Evolutionary conservation across 2,329 filamentous ascomycete genomes (phyloP), one percentile per base, ranked within the genome.

Genomic region (Xylariaceae sp.): DNA sequence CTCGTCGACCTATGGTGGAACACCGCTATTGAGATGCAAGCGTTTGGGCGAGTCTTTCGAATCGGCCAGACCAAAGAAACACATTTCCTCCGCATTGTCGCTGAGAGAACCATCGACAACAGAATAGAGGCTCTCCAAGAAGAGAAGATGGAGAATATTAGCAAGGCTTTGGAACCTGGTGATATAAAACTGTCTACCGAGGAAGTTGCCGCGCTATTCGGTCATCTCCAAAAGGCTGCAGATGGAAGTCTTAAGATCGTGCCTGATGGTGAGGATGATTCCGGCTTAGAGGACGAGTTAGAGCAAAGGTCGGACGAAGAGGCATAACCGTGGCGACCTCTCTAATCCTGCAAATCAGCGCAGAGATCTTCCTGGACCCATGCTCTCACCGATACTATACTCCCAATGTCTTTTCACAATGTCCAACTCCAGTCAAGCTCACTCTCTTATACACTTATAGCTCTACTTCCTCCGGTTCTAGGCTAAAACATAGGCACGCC

Each of bases 1-100:
- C 72, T 82, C 0, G 48, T 83, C 0, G 83, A 87, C 28, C 72
- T 76, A 0, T 87, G 83, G 82, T 91, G 85, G 84, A 90, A 91
- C 54, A 71, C 71, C 1, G 76, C 79, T 0, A 70, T 78, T 0
- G 87, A 91, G 63, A 74, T 85, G n/a, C 89, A 91, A 65, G 87
- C 83, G 0, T 80, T 80, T 34, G 75, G 75, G 1, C 82, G 89
- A 0, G 82, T 91, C 0, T 83, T 82, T 63, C 80, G 89, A 4
- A 85, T 87, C 2, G 88, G 88, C 0, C 90, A 94, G 61, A 60
- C 67, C 0, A 82, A 87, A 37, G 74, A 83, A 29, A 87, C 87
- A 0, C 75, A 83, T 9, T 80, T 89, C 55, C 78, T 83, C 0
- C 79, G 85, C 0, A 76, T 92, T 29, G 71, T 85, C 8, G 51